Conservation (phyloP, 306 rosid species). For the Casuarina glauca region DNA sequence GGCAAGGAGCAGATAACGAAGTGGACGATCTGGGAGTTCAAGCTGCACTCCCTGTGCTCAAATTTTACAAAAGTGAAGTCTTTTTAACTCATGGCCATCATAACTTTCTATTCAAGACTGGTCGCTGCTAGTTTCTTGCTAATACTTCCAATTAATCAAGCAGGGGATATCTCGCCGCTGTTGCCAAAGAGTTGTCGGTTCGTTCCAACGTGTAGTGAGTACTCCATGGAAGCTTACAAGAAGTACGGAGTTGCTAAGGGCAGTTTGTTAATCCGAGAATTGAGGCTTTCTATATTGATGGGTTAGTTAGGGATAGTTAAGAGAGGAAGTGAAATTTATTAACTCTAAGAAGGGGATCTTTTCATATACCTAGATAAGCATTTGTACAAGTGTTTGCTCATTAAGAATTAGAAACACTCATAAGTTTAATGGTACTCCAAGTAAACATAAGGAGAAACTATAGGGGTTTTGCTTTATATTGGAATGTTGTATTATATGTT, state of each 20-base stretch:
- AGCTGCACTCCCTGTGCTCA: conserved; percentile 62
- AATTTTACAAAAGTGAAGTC: conserved; percentile 71
- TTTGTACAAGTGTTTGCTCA: too few species aligned
- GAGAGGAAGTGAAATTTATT: too few species aligned
- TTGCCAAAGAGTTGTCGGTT: conserved; percentile 82
- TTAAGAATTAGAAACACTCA: too few species aligned
- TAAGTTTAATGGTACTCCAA: too few species aligned
- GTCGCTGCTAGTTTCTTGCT: background rate
- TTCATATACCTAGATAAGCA: too few species aligned
- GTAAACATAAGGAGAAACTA: too few species aligned
- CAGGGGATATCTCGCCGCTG: conserved; percentile 91
- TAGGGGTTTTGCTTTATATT: too few species aligned
- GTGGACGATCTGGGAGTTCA: conserved; percentile 57
- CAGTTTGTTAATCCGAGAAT: conserved; percentile 41
- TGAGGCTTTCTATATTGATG: too few species aligned
- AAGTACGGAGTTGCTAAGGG: conserved; percentile 79
- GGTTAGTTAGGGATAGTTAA: too few species aligned
- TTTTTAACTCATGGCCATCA: background rate
- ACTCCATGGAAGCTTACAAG: conserved; percentile 95
- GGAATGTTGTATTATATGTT: too few species aligned
- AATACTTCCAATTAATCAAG: background rate
- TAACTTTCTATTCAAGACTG: too few species aligned
- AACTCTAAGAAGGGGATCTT: too few species aligned
- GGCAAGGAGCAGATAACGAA: conserved; percentile 49
- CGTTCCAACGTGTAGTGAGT: conserved; percentile 87